Evolutionary conservation across 2,329 filamentous ascomycete species (phyloP).

Genomic region (Fusarium praegraminearum): DNA sequence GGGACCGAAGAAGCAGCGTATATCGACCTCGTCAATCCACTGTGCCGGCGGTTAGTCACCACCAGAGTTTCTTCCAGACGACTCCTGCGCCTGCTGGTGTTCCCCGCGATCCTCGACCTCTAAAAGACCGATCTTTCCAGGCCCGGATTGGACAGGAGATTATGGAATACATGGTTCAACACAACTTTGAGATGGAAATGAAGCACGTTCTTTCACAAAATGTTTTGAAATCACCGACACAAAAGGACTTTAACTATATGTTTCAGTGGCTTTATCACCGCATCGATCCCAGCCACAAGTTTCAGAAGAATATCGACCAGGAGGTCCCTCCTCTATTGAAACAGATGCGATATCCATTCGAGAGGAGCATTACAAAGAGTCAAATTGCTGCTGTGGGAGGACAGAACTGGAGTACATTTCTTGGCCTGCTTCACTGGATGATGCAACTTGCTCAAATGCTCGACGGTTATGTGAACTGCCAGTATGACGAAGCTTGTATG

Average conservation of each 20-base stretch:
- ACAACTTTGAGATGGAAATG: slow-evolving; percentile 98
- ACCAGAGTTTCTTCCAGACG: slow-evolving; percentile 96
- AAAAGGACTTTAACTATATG: slow-evolving; percentile 98
- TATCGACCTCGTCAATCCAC: slow-evolving; percentile 77
- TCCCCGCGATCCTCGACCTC: slow-evolving; percentile 85
- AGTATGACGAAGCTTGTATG: slow-evolving; percentile 90
- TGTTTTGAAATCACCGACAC: slow-evolving; percentile 91
- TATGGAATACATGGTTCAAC: slow-evolving; percentile 88
- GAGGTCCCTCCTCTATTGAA: slow-evolving; percentile 94
- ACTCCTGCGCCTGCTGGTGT: slow-evolving; percentile 84
- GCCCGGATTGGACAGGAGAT: slow-evolving; percentile 88
- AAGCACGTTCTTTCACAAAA: slow-evolving; percentile 93
- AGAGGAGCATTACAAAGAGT: slow-evolving; percentile 95
- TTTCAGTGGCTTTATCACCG: slow-evolving; percentile 98
- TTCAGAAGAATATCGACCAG: slow-evolving; percentile 93
- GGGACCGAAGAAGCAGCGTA: slow-evolving; percentile 82
- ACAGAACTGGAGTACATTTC: slow-evolving; percentile 95
- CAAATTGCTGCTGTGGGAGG: slow-evolving; percentile 95
- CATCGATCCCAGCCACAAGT: slow-evolving; percentile 93
- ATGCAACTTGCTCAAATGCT: slow-evolving; percentile 98
- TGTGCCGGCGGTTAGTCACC: slow-evolving; percentile 76
- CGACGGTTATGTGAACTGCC: slow-evolving; percentile 80
- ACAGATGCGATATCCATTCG: slow-evolving; percentile 93
- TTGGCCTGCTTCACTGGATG: slow-evolving; percentile 97
- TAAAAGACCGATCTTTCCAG: slow-evolving; percentile 85